phyloP scores from a whole-genome alignment of 2,329 filamentous ascomycete genomes.

The Sporothrix dimorphospora region DNA sequence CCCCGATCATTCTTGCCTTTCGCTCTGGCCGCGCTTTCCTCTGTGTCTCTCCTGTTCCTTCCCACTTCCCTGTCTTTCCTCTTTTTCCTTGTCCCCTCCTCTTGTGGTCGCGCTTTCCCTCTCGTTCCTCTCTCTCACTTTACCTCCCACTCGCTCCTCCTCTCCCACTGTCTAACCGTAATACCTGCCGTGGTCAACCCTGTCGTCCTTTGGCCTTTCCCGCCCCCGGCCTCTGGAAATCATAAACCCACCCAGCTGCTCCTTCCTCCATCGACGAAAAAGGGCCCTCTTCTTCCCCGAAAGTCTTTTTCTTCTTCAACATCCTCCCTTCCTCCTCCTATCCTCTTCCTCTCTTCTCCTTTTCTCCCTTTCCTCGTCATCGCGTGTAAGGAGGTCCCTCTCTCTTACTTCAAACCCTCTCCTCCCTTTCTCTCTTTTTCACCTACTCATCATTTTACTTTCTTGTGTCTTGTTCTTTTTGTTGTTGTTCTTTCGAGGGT shows the following conservation, averaged over 20 bases:
- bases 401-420: conserved; percentile 25
- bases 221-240: conserved; percentile 28
- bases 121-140: background rate
- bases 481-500: conserved; percentile 27
- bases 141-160: background rate
- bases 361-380: conserved; percentile 24
- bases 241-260: conserved; percentile 35
- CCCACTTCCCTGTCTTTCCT: conserved; percentile 28
- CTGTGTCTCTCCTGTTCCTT: conserved; percentile 25
- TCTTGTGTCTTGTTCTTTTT: conserved; percentile 23
- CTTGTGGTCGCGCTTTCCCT: conserved; percentile 34
- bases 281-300: conserved; percentile 19
- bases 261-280: conserved; percentile 24
- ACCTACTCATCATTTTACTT: conserved; percentile 21
- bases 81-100: conserved; percentile 40
- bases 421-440: conserved; percentile 28
- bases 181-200: conserved; percentile 24
- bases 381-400: conserved; percentile 28
- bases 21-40: conserved; percentile 24
- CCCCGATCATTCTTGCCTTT: conserved; percentile 4
- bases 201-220: conserved; percentile 17
- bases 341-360: conserved; percentile 43
- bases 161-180: conserved; percentile 3
- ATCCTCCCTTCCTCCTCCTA: conserved; percentile 43
- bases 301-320: conserved; percentile 22